These are phyloP conservation scores for Lactarius trivialis DNA, from an alignment of 768 basidiomycete genomes.

Conservation along the genomic window DNA sequence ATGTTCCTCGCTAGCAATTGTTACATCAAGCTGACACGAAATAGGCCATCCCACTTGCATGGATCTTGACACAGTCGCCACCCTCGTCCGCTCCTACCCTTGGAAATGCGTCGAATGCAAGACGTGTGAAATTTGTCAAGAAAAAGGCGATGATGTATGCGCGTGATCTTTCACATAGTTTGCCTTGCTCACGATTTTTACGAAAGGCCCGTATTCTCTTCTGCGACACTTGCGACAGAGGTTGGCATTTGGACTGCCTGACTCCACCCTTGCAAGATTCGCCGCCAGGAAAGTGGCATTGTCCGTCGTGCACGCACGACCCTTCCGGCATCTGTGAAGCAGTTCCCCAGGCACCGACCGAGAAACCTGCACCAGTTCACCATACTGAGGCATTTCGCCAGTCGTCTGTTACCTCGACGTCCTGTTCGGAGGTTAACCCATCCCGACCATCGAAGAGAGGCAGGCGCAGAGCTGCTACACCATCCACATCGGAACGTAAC, in stretches of 20 bases:
- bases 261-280: slow-evolving; percentile 60
- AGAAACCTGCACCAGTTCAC: background rate
- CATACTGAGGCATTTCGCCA: slow-evolving; percentile 25
- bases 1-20: slow-evolving; percentile 10
- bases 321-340: slow-evolving; percentile 21
- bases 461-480: slow-evolving; percentile 28
- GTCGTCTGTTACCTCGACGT: slow-evolving; percentile 41
- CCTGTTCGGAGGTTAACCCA: slow-evolving; percentile 25
- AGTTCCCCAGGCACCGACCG: slow-evolving; percentile 9
- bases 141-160: slow-evolving; percentile 87
- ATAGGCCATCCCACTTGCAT: slow-evolving; percentile 87
- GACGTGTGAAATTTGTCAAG: slow-evolving; percentile 77
- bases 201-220: slow-evolving; percentile 72
- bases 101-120: slow-evolving; percentile 95
- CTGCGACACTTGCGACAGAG: slow-evolving; percentile 93
- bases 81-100: slow-evolving; percentile 59
- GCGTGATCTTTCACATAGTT: slow-evolving; percentile 13
- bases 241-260: slow-evolving; percentile 83
- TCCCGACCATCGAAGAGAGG: slow-evolving; percentile 24
- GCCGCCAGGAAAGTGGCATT: slow-evolving; percentile 76
- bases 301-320: slow-evolving; percentile 46
- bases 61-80: slow-evolving; percentile 50
- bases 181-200: slow-evolving; percentile 23
- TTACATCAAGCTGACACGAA: slow-evolving; percentile 10
- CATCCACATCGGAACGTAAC: slow-evolving; percentile 31